Conservation (phyloP, 2,329 filamentous ascomycete species). For the Rhytidhysteron rufulum region DNA sequence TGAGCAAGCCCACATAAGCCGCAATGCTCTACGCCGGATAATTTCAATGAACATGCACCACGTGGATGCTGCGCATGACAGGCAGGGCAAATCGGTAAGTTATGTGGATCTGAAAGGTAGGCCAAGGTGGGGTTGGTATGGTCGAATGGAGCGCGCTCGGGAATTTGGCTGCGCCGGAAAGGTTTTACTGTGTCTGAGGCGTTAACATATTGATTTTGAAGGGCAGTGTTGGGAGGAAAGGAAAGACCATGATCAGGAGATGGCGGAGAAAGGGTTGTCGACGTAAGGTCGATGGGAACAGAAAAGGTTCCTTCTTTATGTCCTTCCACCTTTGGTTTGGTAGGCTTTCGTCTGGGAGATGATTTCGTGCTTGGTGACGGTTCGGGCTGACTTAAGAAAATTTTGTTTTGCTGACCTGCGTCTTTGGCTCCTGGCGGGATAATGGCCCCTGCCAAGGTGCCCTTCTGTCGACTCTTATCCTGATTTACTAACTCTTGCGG, state of each 20-base stretch:
- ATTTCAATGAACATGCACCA: constrained; percentile 60
- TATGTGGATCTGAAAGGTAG: too few relatives aligned
- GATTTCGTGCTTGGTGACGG: not conserved
- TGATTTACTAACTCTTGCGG: constrained; percentile 4
- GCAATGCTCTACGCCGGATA: constrained; percentile 58
- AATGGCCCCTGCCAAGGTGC: not conserved
- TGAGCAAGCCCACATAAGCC: constrained; percentile 63
- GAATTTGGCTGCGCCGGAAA: constrained; percentile 26
- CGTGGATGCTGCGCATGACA: constrained; percentile 52
- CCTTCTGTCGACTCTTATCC: constrained; percentile 2
- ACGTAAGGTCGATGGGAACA: not conserved
- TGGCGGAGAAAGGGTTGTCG: not conserved
- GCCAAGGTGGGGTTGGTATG: constrained; percentile 14
- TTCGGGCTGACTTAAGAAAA: not conserved
- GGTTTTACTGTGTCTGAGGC: too few relatives aligned
- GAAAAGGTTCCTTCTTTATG: not conserved
- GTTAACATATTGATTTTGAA: too few relatives aligned
- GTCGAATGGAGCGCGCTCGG: constrained; percentile 24
- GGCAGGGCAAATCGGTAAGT: constrained; percentile 44
- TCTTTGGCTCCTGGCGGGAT: constrained; percentile 3
- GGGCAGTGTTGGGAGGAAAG: constrained; percentile 6
- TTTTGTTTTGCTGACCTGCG: constrained; percentile 4
- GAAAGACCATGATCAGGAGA: not conserved
- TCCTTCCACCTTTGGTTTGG: not conserved
- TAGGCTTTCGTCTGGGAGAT: not conserved